Percentiles rank a stretch among this genome's conserved stretches.
Evolutionary conservation across 768 basidiomycete genomes (phyloP).

Genomic region (Boletus rubroflammeus): DNA sequence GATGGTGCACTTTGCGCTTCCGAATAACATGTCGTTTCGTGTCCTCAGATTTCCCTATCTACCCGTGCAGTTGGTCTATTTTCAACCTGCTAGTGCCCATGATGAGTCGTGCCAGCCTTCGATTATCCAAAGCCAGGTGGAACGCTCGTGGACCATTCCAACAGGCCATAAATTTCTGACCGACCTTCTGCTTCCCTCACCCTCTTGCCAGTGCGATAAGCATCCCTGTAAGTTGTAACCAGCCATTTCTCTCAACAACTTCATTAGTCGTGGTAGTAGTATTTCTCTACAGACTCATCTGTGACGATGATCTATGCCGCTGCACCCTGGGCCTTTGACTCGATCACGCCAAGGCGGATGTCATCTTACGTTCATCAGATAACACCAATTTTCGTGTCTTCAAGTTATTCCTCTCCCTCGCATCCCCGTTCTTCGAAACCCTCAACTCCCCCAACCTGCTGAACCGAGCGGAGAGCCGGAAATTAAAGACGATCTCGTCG

Average conservation of each 20-base stretch:
- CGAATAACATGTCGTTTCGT: too few species aligned
- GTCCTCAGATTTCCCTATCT: background rate
- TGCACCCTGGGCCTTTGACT: too few species aligned
- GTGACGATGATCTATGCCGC: slow-evolving; percentile 7
- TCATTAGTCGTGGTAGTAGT: background rate
- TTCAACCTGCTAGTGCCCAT: background rate
- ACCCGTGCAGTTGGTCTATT: background rate
- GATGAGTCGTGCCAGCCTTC: background rate
- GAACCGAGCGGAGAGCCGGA: slow-evolving; percentile 6
- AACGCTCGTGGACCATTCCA: background rate
- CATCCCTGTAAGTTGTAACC: background rate
- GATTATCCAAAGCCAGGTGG: background rate
- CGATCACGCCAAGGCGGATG: slow-evolving; percentile 19
- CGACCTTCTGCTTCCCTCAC: background rate
- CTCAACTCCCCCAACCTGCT: slow-evolving; percentile 30
- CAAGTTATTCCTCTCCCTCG: slow-evolving; percentile 31
- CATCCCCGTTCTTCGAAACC: slow-evolving; percentile 33
- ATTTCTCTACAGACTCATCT: background rate
- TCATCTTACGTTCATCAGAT: slow-evolving; percentile 28
- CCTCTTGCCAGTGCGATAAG: background rate
- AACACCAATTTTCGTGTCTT: slow-evolving; percentile 31
- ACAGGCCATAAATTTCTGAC: background rate
- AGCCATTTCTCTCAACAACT: background rate
- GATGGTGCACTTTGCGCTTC: background rate
- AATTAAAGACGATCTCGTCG: slow-evolving; percentile 15